These are phyloP conservation scores for Trichoderma brevicompactum DNA, from an alignment of 2,329 filamentous ascomycete species.

Conservation along the genomic window DNA sequence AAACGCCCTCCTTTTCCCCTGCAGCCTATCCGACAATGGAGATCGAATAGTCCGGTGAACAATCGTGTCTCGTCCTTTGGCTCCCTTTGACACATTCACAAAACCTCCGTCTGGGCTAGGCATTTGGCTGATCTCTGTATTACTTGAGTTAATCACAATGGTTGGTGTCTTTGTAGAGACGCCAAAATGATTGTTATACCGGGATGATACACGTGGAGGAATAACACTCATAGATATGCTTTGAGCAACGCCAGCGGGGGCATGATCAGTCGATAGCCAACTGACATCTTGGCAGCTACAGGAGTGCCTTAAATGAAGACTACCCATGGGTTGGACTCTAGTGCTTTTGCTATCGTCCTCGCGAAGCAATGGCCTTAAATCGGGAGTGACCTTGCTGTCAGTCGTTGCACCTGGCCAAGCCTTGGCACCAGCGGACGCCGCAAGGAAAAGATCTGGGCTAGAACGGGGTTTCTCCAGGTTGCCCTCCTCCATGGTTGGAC, in stretches of 20 bases:
- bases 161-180: constrained; percentile 5
- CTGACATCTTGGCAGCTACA: constrained; percentile 1
- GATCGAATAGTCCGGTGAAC: background rate
- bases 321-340: background rate
- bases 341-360: background rate
- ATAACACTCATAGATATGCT: constrained; percentile 30
- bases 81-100: background rate
- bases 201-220: constrained; percentile 33
- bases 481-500: constrained; percentile 43
- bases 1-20: constrained; percentile 7
- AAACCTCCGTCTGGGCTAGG: background rate
- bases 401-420: background rate
- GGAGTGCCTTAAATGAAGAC: background rate
- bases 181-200: background rate
- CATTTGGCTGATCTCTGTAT: background rate
- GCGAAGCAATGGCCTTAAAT: background rate
- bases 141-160: background rate
- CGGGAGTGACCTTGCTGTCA: background rate
- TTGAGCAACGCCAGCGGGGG: background rate
- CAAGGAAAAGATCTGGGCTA: background rate
- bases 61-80: background rate
- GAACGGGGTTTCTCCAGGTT: constrained; percentile 27
- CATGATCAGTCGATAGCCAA: constrained; percentile 2
- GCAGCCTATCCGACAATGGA: constrained; percentile 6
- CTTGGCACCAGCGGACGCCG: background rate